These are phyloP conservation scores for Alternaria solani DNA, from an alignment of 2,329 filamentous ascomycete genomes.

Conservation along the genomic window DNA sequence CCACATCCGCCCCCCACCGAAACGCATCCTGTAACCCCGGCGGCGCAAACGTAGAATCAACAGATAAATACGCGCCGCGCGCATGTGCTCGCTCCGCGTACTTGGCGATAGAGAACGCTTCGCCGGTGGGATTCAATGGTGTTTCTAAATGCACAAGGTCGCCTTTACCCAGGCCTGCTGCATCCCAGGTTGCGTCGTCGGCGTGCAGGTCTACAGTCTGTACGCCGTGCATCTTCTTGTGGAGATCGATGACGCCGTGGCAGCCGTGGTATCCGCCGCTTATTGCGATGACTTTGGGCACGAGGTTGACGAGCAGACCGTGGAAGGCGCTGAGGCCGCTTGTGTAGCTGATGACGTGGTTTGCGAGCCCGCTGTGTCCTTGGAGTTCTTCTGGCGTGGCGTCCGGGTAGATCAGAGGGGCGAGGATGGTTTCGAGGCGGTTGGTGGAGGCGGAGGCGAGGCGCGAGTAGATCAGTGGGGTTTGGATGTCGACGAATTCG, in stretches of 20 bases:
- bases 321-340: slow-evolving; percentile 91
- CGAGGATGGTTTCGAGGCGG: slow-evolving; percentile 84
- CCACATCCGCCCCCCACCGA: slow-evolving; percentile 77
- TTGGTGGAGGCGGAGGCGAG: slow-evolving; percentile 78
- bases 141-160: slow-evolving; percentile 94
- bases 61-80: slow-evolving; percentile 76
- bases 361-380: slow-evolving; percentile 26
- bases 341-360: slow-evolving; percentile 75
- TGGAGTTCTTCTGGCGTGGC: slow-evolving; percentile 24
- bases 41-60: slow-evolving; percentile 93
- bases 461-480: slow-evolving; percentile 76
- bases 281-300: slow-evolving; percentile 84
- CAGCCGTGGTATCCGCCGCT: slow-evolving; percentile 91
- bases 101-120: slow-evolving; percentile 74
- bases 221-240: slow-evolving; percentile 78
- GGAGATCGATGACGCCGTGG: slow-evolving; percentile 80
- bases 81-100: slow-evolving; percentile 78
- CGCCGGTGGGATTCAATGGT: slow-evolving; percentile 88
- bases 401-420: slow-evolving; percentile 70
- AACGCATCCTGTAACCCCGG: slow-evolving; percentile 91
- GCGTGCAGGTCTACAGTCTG: slow-evolving; percentile 71
- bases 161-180: slow-evolving; percentile 72
- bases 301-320: slow-evolving; percentile 81
- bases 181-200: slow-evolving; percentile 63
- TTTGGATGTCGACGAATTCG: slow-evolving; percentile 37